Evolutionary conservation across 805 yeast genomes (phyloP), one percentile per base, ranked within the genome.

Genomic region (Yamadazyma laniorum): DNA sequence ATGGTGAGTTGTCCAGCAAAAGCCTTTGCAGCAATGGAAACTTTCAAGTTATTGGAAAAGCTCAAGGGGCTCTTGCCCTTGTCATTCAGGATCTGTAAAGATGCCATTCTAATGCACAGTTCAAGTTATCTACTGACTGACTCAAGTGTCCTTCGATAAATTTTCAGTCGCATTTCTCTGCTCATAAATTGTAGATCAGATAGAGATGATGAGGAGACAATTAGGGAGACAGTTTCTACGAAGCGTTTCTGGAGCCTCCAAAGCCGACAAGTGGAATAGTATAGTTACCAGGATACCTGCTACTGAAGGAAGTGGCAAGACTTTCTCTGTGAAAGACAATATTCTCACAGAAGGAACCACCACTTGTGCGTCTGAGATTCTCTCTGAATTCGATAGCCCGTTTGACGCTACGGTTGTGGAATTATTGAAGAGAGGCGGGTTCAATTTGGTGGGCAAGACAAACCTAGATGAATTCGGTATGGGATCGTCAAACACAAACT

Each of bases 381-480:
- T 93, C 6, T 42, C 54, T 3, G 60, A 63, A 27, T 93, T 84
- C 55, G 52, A 48, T 3, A 79, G 95, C 16, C 98, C 98, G 1
- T 90, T 74, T 54, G 79, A 85, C 44, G 85, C 97, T 9, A 86
- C 96, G 0, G 85, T 82, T 2, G 78, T 78, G 0, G 48, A 58
- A 2, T 63, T 79, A 3, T 58, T 93, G n/a, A 58, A 70, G 6
- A 50, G 61, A 0, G 66, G 70, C 2, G 87, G 89, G 0, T 72
- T 75, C 12, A 45, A 53, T 0, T 53, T 80, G 5, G 65, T 81
- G 1, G 99, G 96, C 0, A 93, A 91, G 58, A 75, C 95, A 2
- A 93, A 91, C 50, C 68, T 93, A 77, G 99, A 93, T 63, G 97
- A 93, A 63, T 93, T 93, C 65, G 99, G 96, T 2, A 93, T 93